Conservation (phyloP, 139 green algal species). For the Eudorina sp. region DNA sequence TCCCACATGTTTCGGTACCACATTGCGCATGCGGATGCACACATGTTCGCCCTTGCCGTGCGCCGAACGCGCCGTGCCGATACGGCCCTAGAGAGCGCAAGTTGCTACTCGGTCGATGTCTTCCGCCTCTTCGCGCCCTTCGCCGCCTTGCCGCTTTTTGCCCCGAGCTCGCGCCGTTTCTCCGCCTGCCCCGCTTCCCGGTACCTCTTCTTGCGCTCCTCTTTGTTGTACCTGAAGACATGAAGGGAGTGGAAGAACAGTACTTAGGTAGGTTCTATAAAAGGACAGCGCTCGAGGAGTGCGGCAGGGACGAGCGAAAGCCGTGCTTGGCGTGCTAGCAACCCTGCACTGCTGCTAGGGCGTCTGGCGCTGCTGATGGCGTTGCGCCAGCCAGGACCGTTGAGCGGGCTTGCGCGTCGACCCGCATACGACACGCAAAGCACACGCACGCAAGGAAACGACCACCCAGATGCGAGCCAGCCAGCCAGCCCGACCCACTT, state of each 20-base stretch:
- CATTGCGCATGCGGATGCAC: too few species aligned
- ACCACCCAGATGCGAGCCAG: too few species aligned
- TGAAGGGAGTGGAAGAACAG: background rate
- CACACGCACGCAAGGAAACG: too few species aligned
- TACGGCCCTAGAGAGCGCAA: too few species aligned
- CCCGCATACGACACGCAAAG: too few species aligned
- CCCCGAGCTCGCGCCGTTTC: conserved; percentile 52
- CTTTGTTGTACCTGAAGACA: conserved; percentile 64
- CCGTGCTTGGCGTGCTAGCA: background rate
- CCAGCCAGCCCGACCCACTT: conserved; percentile 61
- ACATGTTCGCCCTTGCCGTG: too few species aligned
- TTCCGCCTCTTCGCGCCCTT: conserved; percentile 38
- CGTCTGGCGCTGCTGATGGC: background rate
- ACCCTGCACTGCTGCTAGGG: background rate
- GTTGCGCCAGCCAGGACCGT: background rate
- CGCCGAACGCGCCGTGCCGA: too few species aligned
- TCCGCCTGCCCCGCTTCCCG: conserved; percentile 46
- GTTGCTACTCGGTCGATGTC: background rate
- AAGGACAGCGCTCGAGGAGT: background rate
- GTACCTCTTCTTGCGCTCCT: conserved; percentile 81
- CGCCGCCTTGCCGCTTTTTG: conserved; percentile 1
- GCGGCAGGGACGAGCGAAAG: background rate
- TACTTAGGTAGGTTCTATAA: background rate
- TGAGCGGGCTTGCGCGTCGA: too few species aligned
- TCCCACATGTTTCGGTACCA: too few species aligned